Conservation (phyloP, 805 yeast genomes). For the Debaryomyces hansenii region DNA sequence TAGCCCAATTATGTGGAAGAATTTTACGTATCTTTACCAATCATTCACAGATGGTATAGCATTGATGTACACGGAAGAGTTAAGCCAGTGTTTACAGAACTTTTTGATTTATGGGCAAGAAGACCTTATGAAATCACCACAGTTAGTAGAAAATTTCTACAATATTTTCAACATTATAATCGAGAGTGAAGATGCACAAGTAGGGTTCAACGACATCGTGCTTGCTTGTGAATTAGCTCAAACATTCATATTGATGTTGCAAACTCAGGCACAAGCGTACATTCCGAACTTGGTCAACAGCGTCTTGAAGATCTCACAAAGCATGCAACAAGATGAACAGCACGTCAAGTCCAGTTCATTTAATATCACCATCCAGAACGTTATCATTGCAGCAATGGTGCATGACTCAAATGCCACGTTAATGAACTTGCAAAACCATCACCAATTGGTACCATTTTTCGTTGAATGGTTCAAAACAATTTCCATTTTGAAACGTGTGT, state of each 20-base stretch:
- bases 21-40: slow-evolving; percentile 50
- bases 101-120: slow-evolving; percentile 57
- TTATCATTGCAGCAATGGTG: slow-evolving; percentile 62
- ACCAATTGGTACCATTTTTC: slow-evolving; percentile 51
- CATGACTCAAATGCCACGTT: slow-evolving; percentile 60
- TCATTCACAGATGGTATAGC: slow-evolving; percentile 43
- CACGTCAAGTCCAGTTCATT: slow-evolving; percentile 35
- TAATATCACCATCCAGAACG: slow-evolving; percentile 55
- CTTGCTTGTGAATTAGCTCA: slow-evolving; percentile 65
- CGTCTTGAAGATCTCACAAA: slow-evolving; percentile 39
- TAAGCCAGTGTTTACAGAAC: slow-evolving; percentile 71
- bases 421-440: slow-evolving; percentile 44
- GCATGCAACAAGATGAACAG: slow-evolving; percentile 25
- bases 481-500: slow-evolving; percentile 63
- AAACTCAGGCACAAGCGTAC: slow-evolving; percentile 44
- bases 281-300: slow-evolving; percentile 47
- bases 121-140: slow-evolving; percentile 32
- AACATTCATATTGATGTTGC: slow-evolving; percentile 59
- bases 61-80: slow-evolving; percentile 70
- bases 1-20: slow-evolving; percentile 73
- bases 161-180: slow-evolving; percentile 48
- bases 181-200: slow-evolving; percentile 44
- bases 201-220: slow-evolving; percentile 56
- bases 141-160: slow-evolving; percentile 49
- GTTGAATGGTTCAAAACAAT: slow-evolving; percentile 63